Conservation (phyloP, 495 filamentous ascomycete species). For the Trichoderma parareesei region DNA sequence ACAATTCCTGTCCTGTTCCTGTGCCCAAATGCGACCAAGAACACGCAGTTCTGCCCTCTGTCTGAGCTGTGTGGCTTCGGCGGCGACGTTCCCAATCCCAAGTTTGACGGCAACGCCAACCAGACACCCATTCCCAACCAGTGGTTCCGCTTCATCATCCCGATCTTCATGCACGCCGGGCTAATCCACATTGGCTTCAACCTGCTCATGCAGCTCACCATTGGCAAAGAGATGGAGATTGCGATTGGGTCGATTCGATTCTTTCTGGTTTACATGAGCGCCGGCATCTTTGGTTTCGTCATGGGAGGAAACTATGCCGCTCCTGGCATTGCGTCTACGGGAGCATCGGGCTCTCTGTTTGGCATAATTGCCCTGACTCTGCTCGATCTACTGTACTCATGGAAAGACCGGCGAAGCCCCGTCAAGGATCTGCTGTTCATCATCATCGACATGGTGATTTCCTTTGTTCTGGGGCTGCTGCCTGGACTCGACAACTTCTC, state of each 20-base stretch:
- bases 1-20: constrained; percentile 42
- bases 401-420: constrained; percentile 66
- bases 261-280: constrained; percentile 75
- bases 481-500: constrained; percentile 95
- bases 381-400: constrained; percentile 87
- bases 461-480: constrained; percentile 85
- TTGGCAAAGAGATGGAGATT: constrained; percentile 85
- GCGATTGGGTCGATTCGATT: constrained; percentile 81
- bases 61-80: constrained; percentile 74
- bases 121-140: constrained; percentile 64
- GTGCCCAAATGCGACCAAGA: constrained; percentile 67
- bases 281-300: constrained; percentile 94
- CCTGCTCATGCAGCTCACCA: constrained; percentile 75
- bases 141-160: constrained; percentile 92
- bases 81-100: constrained; percentile 55
- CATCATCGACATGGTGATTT: constrained; percentile 72
- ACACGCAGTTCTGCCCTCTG: constrained; percentile 57
- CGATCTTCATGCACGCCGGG: constrained; percentile 92
- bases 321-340: constrained; percentile 68
- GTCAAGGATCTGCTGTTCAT: constrained; percentile 78
- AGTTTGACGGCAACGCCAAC: constrained; percentile 34
- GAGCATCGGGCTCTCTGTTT: constrained; percentile 83
- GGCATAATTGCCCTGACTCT: constrained; percentile 82
- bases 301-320: constrained; percentile 90
- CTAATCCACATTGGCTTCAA: constrained; percentile 95